A percentile compares a stretch with the other conserved stretches of the same genome.
These are phyloP conservation scores for Apostasia shenzhenica DNA, from an alignment of 106 monocot species.

Conservation along the genomic window DNA sequence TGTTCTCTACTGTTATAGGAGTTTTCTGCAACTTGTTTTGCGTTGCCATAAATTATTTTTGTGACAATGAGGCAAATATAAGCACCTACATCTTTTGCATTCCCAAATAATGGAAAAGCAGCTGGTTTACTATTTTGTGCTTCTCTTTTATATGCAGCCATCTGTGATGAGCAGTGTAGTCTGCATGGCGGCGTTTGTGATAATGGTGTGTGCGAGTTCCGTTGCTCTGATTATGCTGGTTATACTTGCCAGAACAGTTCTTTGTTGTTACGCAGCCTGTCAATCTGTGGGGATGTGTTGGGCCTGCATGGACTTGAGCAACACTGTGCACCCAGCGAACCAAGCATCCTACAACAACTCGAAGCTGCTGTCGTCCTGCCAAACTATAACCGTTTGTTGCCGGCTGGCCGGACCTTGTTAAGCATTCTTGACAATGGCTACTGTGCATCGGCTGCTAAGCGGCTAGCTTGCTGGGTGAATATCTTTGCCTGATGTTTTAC, in stretches of 20 bases:
- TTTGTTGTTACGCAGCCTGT: conserved; percentile 58
- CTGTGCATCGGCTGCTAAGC: conserved; percentile 87
- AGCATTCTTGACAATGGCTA: conserved; percentile 69
- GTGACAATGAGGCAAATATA: not conserved
- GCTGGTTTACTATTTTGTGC: not conserved
- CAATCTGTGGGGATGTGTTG: conserved; percentile 79
- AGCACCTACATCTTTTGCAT: not conserved
- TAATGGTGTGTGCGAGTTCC: conserved; percentile 94
- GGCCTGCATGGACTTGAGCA: conserved; percentile 56
- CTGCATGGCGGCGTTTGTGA: conserved; percentile 98
- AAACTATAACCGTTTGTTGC: conserved; percentile 88
- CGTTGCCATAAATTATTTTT: not conserved
- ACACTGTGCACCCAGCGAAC: conserved; percentile 92
- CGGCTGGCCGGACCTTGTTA: conserved; percentile 56
- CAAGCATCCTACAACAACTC: conserved; percentile 86
- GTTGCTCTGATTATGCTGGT: conserved; percentile 98
- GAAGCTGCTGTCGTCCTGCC: conserved; percentile 88
- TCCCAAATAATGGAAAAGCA: not conserved
- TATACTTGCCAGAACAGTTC: conserved; percentile 98
- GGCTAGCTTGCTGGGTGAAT: conserved; percentile 93
- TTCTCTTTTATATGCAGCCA: conserved; percentile 35
- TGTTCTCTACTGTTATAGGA: not conserved
- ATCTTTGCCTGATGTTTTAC: not conserved
- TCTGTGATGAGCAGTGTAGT: conserved; percentile 98
- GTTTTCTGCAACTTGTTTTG: not conserved